Evolutionary conservation across 352 stramenopile genomes (phyloP).

Genomic region (Phytophthora ramorum): DNA sequence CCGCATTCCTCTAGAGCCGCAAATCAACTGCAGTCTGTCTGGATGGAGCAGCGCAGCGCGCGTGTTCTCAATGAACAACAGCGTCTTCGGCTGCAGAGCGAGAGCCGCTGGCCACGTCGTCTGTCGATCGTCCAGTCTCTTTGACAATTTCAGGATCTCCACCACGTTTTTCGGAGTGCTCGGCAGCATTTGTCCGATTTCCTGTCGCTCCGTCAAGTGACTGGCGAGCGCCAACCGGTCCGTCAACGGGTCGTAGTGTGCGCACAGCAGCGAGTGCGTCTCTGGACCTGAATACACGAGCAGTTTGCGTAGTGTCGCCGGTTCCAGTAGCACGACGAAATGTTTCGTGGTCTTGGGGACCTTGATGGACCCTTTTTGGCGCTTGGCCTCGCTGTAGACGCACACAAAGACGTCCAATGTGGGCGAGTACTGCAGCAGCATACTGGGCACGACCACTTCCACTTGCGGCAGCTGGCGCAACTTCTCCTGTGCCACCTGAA

Average conservation of each 20-base stretch:
- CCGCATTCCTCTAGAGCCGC: constrained; percentile 28
- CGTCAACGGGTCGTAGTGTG: constrained; percentile 46
- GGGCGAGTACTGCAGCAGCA: constrained; percentile 54
- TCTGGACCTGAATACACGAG: constrained; percentile 55
- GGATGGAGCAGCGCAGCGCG: constrained; percentile 42
- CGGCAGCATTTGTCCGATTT: constrained; percentile 11
- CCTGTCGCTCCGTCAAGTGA: constrained; percentile 4
- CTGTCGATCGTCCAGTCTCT: constrained; percentile 35
- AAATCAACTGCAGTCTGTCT: constrained; percentile 47
- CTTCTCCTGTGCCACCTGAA: constrained; percentile 12
- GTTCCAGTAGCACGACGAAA: constrained; percentile 68
- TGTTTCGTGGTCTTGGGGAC: constrained; percentile 31
- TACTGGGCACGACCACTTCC: constrained; percentile 19
- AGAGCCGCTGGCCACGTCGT: background rate
- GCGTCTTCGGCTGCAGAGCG: constrained; percentile 12
- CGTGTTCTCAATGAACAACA: constrained; percentile 65
- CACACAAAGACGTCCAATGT: constrained; percentile 68
- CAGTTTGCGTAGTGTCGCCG: constrained; percentile 61
- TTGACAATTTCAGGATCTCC: constrained; percentile 59
- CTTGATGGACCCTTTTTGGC: constrained; percentile 1
- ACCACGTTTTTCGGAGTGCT: constrained; percentile 50
- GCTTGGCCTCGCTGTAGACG: constrained; percentile 47
- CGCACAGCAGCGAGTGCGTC: constrained; percentile 50
- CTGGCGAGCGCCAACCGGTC: constrained; percentile 56
- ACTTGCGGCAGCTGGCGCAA: background rate